These are phyloP conservation scores for Geotrichum aggregatum DNA, from an alignment of 1,139 yeast species.

Conservation along the genomic window DNA sequence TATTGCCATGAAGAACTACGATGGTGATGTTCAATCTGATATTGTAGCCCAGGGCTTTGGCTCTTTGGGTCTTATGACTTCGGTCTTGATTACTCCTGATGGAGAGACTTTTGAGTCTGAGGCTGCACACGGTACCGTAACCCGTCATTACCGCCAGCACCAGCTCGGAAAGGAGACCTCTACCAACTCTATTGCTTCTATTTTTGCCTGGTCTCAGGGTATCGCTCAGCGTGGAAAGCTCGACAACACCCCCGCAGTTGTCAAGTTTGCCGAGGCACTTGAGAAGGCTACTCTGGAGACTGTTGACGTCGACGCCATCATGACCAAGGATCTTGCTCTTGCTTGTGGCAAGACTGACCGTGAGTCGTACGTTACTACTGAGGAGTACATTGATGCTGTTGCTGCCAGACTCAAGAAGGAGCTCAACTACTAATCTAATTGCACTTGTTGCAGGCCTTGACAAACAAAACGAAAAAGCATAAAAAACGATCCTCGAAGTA, in stretches of 20 bases:
- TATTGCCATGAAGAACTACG: slow-evolving; percentile 94
- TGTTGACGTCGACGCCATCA: slow-evolving; percentile 75
- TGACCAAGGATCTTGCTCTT: slow-evolving; percentile 94
- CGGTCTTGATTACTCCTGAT: slow-evolving; percentile 88
- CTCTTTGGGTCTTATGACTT: slow-evolving; percentile 92
- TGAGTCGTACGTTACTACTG: slow-evolving; percentile 76
- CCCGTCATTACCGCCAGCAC: slow-evolving; percentile 91
- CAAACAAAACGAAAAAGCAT: background rate
- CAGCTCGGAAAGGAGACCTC: slow-evolving; percentile 96
- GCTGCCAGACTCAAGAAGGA: slow-evolving; percentile 45
- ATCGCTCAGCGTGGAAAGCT: slow-evolving; percentile 84
- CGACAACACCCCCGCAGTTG: slow-evolving; percentile 80
- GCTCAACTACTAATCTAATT: slow-evolving; percentile 23
- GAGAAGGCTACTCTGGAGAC: slow-evolving; percentile 85
- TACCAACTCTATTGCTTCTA: slow-evolving; percentile 96
- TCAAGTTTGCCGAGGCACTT: slow-evolving; percentile 67
- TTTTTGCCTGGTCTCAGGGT: slow-evolving; percentile 96
- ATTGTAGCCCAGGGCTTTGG: slow-evolving; percentile 98
- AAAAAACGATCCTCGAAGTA: background rate
- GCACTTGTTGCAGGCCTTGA: background rate
- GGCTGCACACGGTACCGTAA: slow-evolving; percentile 97
- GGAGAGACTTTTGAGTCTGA: slow-evolving; percentile 94
- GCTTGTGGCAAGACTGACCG: slow-evolving; percentile 83
- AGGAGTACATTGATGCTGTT: slow-evolving; percentile 85
- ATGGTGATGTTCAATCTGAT: slow-evolving; percentile 96